A percentile compares a stretch with the other conserved stretches of the same genome.
Evolutionary conservation across 306 rosid species (phyloP).

Genomic region (Acacia acuminata): DNA sequence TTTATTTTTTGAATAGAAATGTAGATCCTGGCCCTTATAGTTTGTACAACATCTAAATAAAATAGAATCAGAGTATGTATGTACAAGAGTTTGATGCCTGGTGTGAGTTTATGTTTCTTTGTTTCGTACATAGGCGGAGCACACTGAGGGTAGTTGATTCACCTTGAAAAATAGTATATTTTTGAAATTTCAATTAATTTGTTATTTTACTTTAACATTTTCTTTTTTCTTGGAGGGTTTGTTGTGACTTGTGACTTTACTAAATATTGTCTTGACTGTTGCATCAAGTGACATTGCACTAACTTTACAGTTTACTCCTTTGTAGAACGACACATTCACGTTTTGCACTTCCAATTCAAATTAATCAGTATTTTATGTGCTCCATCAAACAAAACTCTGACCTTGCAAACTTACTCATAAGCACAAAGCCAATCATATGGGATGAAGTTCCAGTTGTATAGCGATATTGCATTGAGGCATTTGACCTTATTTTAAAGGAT

Average conservation of each 20-base stretch:
- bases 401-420: too few species aligned
- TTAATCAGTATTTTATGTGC: too few species aligned
- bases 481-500: too few species aligned
- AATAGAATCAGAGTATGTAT: constrained; percentile 12
- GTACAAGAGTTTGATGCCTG: background rate
- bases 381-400: too few species aligned
- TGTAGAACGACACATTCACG: too few species aligned
- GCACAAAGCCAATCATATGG: too few species aligned
- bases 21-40: constrained; percentile 6
- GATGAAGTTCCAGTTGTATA: too few species aligned
- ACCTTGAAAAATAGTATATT: background rate
- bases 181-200: background rate
- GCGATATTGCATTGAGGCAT: too few species aligned
- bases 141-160: background rate
- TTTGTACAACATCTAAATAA: background rate
- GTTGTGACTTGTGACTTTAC: background rate
- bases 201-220: background rate
- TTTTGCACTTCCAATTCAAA: too few species aligned
- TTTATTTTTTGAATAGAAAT: background rate
- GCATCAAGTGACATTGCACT: too few species aligned
- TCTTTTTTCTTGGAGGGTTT: background rate
- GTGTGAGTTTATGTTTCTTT: background rate
- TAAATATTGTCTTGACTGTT: background rate
- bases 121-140: background rate
- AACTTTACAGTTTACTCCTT: too few species aligned